Conservation (phyloP, 257 asterid species). For the Parsonsia alboflavescens region DNA sequence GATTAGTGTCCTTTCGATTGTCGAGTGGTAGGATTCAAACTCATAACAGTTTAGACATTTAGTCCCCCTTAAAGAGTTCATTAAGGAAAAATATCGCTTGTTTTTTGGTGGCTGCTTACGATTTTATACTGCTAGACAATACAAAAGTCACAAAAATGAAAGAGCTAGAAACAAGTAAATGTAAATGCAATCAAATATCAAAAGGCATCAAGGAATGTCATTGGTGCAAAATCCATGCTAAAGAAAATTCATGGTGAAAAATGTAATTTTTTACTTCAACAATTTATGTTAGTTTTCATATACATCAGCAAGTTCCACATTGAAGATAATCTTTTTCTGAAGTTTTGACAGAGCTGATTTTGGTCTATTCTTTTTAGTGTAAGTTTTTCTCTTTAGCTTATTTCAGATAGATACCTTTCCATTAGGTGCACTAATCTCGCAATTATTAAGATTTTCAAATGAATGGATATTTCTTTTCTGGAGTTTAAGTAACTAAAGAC, state of each 20-base stretch:
- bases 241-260: background rate
- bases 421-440: background rate
- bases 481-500: background rate
- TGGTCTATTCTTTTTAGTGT: background rate
- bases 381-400: background rate
- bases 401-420: background rate
- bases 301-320: background rate
- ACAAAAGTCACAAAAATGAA: background rate
- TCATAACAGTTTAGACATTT: background rate
- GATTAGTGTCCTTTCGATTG: background rate
- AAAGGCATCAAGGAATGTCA: background rate
- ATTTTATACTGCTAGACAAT: background rate
- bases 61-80: background rate
- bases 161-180: background rate
- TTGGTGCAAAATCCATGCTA: background rate
- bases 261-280: background rate
- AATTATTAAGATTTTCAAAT: background rate
- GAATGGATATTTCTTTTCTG: background rate
- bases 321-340: background rate
- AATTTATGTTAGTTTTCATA: background rate
- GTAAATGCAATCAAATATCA: background rate
- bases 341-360: constrained; percentile 5
- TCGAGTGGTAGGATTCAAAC: background rate
- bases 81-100: no score
- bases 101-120: background rate